A percentile compares a stretch with the other conserved stretches of the same genome.
These are phyloP conservation scores for Phytophthora litchii DNA, from an alignment of 352 stramenopile genomes.

Conservation along the genomic window DNA sequence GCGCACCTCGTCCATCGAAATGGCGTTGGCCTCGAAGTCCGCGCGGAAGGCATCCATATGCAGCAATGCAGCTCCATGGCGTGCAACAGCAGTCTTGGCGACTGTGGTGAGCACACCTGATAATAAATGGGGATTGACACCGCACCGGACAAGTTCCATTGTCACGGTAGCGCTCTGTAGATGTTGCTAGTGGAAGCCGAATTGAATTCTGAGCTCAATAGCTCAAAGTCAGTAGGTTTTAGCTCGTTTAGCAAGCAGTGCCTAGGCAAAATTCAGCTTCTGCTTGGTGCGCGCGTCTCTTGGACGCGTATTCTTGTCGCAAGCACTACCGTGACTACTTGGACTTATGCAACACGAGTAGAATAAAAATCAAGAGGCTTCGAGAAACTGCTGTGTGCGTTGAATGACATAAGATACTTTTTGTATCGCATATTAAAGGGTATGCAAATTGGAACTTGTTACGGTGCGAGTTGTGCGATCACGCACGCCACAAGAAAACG, in stretches of 20 bases:
- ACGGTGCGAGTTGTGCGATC: constrained; percentile 9
- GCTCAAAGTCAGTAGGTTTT: too few species aligned
- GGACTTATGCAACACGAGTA: too few species aligned
- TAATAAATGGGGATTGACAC: constrained; percentile 21
- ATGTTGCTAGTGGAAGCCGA: constrained; percentile 8
- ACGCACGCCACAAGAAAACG: constrained; percentile 21
- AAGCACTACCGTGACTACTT: too few species aligned
- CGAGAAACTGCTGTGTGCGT: not conserved
- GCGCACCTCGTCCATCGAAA: constrained; percentile 66
- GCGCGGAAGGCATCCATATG: constrained; percentile 25
- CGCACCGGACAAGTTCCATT: constrained; percentile 28
- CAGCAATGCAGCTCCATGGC: constrained; percentile 16
- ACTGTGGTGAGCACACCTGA: constrained; percentile 9
- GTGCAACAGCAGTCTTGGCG: constrained; percentile 17
- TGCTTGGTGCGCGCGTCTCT: constrained; percentile 14
- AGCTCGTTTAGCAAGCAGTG: constrained; percentile 15
- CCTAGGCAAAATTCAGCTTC: constrained; percentile 18
- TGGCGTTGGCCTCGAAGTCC: constrained; percentile 29
- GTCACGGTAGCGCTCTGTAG: not conserved
- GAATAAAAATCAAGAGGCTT: not conserved
- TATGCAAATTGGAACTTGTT: not conserved
- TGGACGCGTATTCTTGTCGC: constrained; percentile 25
- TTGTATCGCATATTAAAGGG: too few species aligned
- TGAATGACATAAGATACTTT: too few species aligned
- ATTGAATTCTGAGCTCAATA: constrained; percentile 12